A percentile compares a stretch with the other conserved stretches of the same genome.
These are phyloP conservation scores for Acacia confusa DNA, from an alignment of 306 rosid genomes.

Conservation along the genomic window DNA sequence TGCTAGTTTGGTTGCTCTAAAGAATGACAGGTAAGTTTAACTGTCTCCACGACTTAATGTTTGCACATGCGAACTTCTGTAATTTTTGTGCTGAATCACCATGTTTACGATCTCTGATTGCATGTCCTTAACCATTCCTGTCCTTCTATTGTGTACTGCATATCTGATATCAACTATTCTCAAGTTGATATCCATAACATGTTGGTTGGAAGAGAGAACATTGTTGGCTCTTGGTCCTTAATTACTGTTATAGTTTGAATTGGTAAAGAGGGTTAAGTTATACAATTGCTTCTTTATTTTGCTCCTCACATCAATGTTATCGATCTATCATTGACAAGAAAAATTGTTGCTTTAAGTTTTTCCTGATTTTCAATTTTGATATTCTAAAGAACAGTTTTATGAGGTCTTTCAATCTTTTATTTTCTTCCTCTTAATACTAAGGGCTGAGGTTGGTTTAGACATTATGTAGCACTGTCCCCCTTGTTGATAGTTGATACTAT, in stretches of 20 bases:
- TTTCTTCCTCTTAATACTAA: background rate
- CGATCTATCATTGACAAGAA: background rate
- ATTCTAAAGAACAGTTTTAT: background rate
- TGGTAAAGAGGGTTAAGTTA: background rate
- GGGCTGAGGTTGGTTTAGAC: background rate
- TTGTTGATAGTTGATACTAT: conserved; percentile 4
- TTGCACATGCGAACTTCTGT: background rate
- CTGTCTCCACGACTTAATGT: background rate
- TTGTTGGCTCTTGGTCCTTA: background rate
- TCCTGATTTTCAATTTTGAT: background rate
- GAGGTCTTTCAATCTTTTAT: background rate
- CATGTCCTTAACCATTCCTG: background rate
- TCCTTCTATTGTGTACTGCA: background rate
- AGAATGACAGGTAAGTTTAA: conserved; percentile 69
- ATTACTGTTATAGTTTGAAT: background rate
- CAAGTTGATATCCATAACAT: background rate
- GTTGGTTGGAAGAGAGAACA: background rate
- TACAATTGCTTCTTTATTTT: background rate
- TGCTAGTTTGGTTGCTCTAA: conserved; percentile 86
- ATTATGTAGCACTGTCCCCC: background rate
- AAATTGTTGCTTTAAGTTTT: background rate
- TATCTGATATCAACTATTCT: background rate
- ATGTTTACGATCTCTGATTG: background rate
- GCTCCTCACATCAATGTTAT: background rate
- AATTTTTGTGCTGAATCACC: background rate